Percentiles rank a stretch among this genome's conserved stretches.
phyloP scores from a whole-genome alignment of 1,284 basidiomycete genomes.

The Trichosporon faecale region DNA sequence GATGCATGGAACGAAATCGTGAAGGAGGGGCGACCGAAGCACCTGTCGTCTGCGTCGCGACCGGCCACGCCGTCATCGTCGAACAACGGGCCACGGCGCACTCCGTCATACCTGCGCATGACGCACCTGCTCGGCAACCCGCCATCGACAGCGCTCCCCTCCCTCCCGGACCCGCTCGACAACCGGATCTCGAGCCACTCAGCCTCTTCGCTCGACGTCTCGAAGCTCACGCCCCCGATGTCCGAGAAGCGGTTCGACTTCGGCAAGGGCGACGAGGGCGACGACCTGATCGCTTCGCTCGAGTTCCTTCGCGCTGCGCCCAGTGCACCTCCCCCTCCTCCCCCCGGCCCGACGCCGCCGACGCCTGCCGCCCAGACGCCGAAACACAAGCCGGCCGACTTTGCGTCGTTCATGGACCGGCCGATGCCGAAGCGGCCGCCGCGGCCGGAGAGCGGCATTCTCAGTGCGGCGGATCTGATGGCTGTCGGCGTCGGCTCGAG shows the following conservation, averaged over 20 bases:
- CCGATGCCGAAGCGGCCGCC: background rate
- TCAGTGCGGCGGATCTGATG: background rate
- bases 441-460: background rate
- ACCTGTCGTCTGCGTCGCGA: background rate
- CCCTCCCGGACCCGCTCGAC: background rate
- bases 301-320: background rate
- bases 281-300: background rate
- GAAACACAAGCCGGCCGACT: background rate
- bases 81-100: background rate
- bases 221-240: background rate
- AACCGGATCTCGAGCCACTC: background rate
- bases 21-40: background rate
- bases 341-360: background rate
- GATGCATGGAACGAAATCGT: conserved; percentile 3
- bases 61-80: background rate
- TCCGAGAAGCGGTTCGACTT: background rate
- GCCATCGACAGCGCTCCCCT: background rate
- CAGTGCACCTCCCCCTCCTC: background rate
- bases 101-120: conserved; percentile 1
- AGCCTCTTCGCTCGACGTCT: background rate
- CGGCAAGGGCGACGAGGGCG: background rate
- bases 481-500: background rate
- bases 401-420: background rate
- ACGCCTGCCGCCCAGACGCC: background rate
- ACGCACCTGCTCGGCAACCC: background rate